Evolutionary conservation across 139 green algal species (phyloP).

Genomic region (Chlamydomonas incerta): DNA sequence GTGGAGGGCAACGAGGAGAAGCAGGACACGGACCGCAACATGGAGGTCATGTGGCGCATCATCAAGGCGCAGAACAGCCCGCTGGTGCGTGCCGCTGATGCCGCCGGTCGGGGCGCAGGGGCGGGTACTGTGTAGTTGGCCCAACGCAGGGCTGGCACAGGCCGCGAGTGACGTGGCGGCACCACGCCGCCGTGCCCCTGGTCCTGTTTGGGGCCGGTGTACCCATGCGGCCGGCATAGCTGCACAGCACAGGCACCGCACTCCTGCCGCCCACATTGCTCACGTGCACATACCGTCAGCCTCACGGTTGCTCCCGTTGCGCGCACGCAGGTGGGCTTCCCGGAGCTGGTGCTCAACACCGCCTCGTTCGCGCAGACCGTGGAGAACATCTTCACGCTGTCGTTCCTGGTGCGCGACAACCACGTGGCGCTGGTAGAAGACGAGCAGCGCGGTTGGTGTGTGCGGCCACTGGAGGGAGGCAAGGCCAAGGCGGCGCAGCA

Average conservation of each 20-base stretch:
- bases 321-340: neutral
- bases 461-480: neutral
- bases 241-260: no score
- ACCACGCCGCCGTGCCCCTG: no score
- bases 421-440: neutral
- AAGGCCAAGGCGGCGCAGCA: neutral
- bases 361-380: constrained; percentile 84
- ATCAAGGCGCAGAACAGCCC: constrained; percentile 31
- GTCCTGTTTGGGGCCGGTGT: no score
- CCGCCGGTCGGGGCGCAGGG: no score
- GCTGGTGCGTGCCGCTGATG: no score
- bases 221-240: no score
- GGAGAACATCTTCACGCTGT: constrained; percentile 90
- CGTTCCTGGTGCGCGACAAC: constrained; percentile 81
- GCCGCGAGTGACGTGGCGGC: no score
- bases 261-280: neutral
- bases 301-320: neutral
- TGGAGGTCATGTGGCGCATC: constrained; percentile 80
- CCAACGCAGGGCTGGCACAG: no score
- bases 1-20: constrained; percentile 47
- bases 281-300: no score
- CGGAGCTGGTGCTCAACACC: constrained; percentile 71
- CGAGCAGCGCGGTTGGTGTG: neutral
- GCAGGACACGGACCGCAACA: constrained; percentile 83
- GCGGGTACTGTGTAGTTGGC: no score